These are phyloP conservation scores for Termitomyces heimii DNA, from an alignment of 768 basidiomycete species.

Conservation along the genomic window DNA sequence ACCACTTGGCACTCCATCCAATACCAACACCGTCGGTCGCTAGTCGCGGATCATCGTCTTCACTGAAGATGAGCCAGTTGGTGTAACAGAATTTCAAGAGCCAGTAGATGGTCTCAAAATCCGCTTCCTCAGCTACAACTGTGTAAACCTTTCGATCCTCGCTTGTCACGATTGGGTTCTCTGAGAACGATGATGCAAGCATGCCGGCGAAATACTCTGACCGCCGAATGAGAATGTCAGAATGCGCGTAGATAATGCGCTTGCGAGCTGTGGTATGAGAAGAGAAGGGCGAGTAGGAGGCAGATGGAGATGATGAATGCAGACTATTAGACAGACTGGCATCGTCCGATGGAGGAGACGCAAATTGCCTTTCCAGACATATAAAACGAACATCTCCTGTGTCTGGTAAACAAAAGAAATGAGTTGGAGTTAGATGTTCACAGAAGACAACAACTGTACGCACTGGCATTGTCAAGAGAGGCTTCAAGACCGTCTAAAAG, in stretches of 20 bases:
- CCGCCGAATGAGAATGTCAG: conserved; percentile 66
- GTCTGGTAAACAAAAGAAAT: conserved; percentile 26
- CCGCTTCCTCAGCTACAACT: conserved; percentile 72
- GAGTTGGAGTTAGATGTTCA: neutral
- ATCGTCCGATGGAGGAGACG: conserved; percentile 18
- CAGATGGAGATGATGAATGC: conserved; percentile 35
- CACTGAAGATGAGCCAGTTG: conserved; percentile 67
- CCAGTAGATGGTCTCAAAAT: conserved; percentile 77
- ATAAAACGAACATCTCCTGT: conserved; percentile 77
- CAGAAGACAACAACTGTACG: conserved; percentile 14
- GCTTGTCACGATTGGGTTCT: conserved; percentile 32
- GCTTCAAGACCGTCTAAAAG: conserved; percentile 65
- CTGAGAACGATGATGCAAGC: conserved; percentile 66
- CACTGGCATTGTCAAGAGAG: conserved; percentile 67
- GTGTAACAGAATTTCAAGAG: conserved; percentile 71
- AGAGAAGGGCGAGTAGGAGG: conserved; percentile 35
- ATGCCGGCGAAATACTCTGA: conserved; percentile 79
- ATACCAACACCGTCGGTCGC: conserved; percentile 65
- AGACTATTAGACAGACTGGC: conserved; percentile 24
- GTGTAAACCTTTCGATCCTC: conserved; percentile 57
- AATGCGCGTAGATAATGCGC: conserved; percentile 72
- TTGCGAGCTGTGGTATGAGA: conserved; percentile 55
- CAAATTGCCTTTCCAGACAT: conserved; percentile 49
- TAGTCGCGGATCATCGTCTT: conserved; percentile 59
- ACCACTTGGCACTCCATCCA: conserved; percentile 60